Base-by-base conservation (phyloP, 139 green algal species). In the Monoraphidium neglectum region DNA sequence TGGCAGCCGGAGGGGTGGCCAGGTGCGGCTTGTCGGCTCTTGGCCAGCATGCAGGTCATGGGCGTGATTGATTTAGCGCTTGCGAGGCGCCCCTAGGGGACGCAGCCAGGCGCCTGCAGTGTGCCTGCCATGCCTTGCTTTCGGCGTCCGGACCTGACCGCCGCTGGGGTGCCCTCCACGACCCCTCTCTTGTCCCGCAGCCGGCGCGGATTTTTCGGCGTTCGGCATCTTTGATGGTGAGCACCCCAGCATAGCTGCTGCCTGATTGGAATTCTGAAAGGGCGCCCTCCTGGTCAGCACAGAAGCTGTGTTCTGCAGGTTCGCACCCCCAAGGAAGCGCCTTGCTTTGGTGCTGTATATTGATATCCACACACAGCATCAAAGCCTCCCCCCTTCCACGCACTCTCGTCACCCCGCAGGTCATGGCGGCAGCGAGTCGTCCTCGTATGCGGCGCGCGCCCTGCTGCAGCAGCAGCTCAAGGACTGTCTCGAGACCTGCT, bases 151-250 rank as follows among this genome's bases (percentile, higher is more conserved):
- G n/a, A 4, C 35, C 36, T n/a, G 12, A 33, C 4, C 54, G 12
- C 4, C 24, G 54, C 54, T 26, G 54, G 4, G 4, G 12, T n/a
- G 32, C 33, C 5, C 61, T 30, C 38, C 36, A n/a, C 28, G 3
- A 18, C 3, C 32, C 24, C 4, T 65, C 12, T 4, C 18, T 3
- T 30, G 12, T 43, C 21, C 70, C 28, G 38, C 74, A 76, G 67
- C 59, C 61, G 21, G 46, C 3, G 60, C 77, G 1, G 28, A 71
- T 23, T 87, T 90, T 32, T 83, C 78, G 33, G 83, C 83, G 1
- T 91, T 87, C 76, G 86, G 83, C 60, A 56, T 91, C 0, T 91
- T 91, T 73, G 86, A 91, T 51, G 86, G 43, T 51, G 43, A 8
- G 43, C 43, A 12, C 43, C 8, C 43, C 43, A 21, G 43, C 78